These are phyloP conservation scores for Stephanodiscus minutulus DNA, from an alignment of 108 stramenopile species.

Conservation along the genomic window DNA sequence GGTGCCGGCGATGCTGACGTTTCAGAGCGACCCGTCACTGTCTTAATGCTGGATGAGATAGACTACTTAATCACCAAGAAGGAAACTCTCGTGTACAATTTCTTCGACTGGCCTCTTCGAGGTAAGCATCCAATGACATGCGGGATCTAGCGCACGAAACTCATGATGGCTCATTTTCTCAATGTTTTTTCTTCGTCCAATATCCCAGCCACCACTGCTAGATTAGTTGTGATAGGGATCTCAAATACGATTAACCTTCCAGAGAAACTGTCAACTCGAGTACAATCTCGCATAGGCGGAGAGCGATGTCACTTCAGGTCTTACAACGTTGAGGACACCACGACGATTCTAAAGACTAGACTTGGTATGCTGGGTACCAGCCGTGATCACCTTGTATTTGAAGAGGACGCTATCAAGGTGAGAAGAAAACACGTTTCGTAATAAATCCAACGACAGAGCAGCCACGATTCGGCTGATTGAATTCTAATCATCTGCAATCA, in stretches of 20 bases:
- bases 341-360: conserved; percentile 67
- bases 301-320: conserved; percentile 66
- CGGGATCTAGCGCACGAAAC: conserved; percentile 10
- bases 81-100: conserved; percentile 94
- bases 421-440: conserved; percentile 1
- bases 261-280: conserved; percentile 80
- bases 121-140: neutral
- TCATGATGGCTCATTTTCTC: conserved; percentile 3
- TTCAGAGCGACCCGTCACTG: conserved; percentile 42
- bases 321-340: conserved; percentile 60
- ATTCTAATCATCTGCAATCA: neutral
- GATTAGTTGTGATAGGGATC: conserved; percentile 92
- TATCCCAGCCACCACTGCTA: conserved; percentile 18
- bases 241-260: conserved; percentile 98
- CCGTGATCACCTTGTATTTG: conserved; percentile 22
- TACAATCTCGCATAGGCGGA: conserved; percentile 79
- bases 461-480: neutral
- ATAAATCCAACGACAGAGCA: neutral
- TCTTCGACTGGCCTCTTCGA: conserved; percentile 95
- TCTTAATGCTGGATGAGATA: conserved; percentile 94
- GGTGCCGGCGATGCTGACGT: conserved; percentile 14
- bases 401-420: conserved; percentile 27
- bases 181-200: neutral
- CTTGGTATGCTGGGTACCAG: conserved; percentile 38
- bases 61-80: conserved; percentile 95